Evolutionary conservation across 2,329 filamentous ascomycete species (phyloP).

Genomic region (Aspergillus glaucus): DNA sequence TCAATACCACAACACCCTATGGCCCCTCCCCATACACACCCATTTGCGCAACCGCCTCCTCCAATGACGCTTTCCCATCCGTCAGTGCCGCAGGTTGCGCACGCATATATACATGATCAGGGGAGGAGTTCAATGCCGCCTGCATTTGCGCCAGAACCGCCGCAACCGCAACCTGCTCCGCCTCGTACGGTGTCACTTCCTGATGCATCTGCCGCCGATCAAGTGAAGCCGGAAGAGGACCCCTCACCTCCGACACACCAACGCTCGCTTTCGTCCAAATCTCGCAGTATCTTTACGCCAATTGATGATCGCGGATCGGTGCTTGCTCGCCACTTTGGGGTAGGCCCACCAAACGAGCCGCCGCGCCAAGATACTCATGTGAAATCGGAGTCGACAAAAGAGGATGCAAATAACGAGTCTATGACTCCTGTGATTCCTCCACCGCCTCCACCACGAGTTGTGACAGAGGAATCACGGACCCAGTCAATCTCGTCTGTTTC

Average conservation of each 20-base stretch:
- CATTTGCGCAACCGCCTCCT: constrained; percentile 19
- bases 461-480: constrained; percentile 39
- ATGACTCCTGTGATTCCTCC: constrained; percentile 52
- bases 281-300: constrained; percentile 92
- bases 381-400: constrained; percentile 28
- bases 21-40: constrained; percentile 32
- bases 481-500: constrained; percentile 59
- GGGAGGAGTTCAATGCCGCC: constrained; percentile 66
- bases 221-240: constrained; percentile 42
- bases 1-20: constrained; percentile 34
- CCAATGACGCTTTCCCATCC: constrained; percentile 32
- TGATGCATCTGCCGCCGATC: constrained; percentile 51
- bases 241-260: constrained; percentile 47
- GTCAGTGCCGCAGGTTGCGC: constrained; percentile 50
- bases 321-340: constrained; percentile 72
- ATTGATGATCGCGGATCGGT: constrained; percentile 91
- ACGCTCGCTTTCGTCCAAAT: constrained; percentile 61
- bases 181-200: constrained; percentile 55
- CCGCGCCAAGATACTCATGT: constrained; percentile 37
- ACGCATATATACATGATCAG: constrained; percentile 70
- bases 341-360: constrained; percentile 51
- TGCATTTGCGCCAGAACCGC: constrained; percentile 57
- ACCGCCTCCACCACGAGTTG: constrained; percentile 46
- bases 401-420: constrained; percentile 51
- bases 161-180: constrained; percentile 50